Evolutionary conservation across 2,329 filamentous ascomycete species (phyloP).

Genomic region (Aspergillus felis): DNA sequence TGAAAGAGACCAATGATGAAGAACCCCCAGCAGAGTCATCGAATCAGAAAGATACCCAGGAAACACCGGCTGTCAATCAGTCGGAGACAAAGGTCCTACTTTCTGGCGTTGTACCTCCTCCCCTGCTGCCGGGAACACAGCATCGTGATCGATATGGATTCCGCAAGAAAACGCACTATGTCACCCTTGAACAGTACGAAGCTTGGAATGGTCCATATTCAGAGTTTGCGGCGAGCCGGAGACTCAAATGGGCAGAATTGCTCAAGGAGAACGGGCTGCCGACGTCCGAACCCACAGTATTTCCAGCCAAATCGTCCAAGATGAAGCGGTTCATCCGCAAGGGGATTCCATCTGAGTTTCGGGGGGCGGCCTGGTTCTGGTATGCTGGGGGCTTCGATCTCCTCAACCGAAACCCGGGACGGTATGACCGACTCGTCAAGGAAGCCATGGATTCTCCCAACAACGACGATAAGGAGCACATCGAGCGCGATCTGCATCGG

Average conservation of each 20-base stretch:
- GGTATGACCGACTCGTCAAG: conserved; percentile 69
- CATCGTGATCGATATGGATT: conserved; percentile 84
- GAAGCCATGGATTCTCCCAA: conserved; percentile 62
- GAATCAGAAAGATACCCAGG: conserved; percentile 1
- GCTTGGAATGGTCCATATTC: conserved; percentile 73
- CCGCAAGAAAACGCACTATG: conserved; percentile 77
- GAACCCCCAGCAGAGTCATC: conserved; percentile 1
- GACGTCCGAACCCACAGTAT: conserved; percentile 67
- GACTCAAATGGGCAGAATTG: conserved; percentile 76
- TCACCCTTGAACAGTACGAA: conserved; percentile 74
- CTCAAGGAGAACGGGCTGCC: conserved; percentile 72
- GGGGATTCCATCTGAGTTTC: conserved; percentile 88
- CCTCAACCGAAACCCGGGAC: conserved; percentile 67
- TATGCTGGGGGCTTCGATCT: conserved; percentile 85
- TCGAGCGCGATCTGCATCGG: conserved; percentile 87
- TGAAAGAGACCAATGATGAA: conserved; percentile 8
- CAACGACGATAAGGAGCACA: conserved; percentile 77
- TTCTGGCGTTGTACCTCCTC: conserved; percentile 37
- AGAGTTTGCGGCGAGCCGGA: conserved; percentile 68
- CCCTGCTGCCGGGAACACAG: conserved; percentile 27
- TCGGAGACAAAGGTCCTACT: conserved; percentile 26
- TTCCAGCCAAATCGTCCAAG: conserved; percentile 76
- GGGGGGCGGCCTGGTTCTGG: conserved; percentile 95
- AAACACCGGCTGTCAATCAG: neutral
- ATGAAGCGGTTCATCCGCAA: conserved; percentile 89